These are phyloP conservation scores for Arthroderma uncinatum DNA, from an alignment of 2,329 filamentous ascomycete species.

Conservation along the genomic window DNA sequence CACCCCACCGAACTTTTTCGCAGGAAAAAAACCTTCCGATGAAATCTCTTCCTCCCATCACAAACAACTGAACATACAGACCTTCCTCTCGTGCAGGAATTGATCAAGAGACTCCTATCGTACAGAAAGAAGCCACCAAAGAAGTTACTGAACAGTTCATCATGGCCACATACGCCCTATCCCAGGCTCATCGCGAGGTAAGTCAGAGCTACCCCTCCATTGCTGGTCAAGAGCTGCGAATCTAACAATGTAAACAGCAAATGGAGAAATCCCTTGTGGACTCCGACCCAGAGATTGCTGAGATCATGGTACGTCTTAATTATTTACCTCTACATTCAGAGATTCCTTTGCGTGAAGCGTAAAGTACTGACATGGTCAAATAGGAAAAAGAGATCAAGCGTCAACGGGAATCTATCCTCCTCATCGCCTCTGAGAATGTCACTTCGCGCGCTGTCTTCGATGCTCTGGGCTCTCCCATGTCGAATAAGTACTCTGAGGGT, in stretches of 20 bases:
- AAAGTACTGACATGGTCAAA: slow-evolving; percentile 6
- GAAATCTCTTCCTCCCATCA: neutral
- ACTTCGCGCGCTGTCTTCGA: slow-evolving; percentile 97
- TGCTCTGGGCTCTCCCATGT: slow-evolving; percentile 86
- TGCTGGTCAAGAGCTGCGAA: neutral
- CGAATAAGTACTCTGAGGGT: slow-evolving; percentile 99
- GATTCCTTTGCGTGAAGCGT: neutral
- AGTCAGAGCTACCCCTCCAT: slow-evolving; percentile 24
- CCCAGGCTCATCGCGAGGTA: slow-evolving; percentile 55
- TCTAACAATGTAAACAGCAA: slow-evolving; percentile 49
- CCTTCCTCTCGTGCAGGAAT: neutral
- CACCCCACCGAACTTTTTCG: slow-evolving; percentile 2
- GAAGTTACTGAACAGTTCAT: slow-evolving; percentile 14
- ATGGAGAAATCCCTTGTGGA: slow-evolving; percentile 91
- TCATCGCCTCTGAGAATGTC: slow-evolving; percentile 99
- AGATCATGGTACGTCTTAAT: slow-evolving; percentile 76
- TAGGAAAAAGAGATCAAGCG: slow-evolving; percentile 89
- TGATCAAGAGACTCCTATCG: neutral
- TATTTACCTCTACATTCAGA: slow-evolving; percentile 5
- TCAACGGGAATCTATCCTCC: slow-evolving; percentile 94
- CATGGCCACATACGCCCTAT: slow-evolving; percentile 50
- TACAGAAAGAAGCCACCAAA: neutral
- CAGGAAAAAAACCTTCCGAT: slow-evolving; percentile 1
- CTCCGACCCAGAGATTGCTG: slow-evolving; percentile 83
- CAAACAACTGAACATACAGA: neutral